These are phyloP conservation scores for Pilobolus umbonatus DNA, from an alignment of 192 early-diverging fungal genomes.

Conservation along the genomic window DNA sequence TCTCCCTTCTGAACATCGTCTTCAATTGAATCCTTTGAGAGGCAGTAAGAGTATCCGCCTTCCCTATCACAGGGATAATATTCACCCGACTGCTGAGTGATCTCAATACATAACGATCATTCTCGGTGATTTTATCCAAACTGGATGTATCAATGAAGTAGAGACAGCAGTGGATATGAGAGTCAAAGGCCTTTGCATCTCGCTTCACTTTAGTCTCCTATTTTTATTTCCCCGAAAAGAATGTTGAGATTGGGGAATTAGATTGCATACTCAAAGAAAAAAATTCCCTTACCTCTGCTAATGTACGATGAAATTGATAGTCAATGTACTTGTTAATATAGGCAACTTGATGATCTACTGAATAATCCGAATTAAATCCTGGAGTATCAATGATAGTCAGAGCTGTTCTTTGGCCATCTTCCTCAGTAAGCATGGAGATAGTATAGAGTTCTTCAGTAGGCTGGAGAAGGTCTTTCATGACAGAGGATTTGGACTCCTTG, in stretches of 20 bases:
- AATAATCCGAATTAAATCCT: constrained; percentile 72
- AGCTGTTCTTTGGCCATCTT: constrained; percentile 72
- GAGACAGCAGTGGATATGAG: constrained; percentile 81
- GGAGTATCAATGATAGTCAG: constrained; percentile 85
- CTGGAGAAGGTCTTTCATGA: constrained; percentile 37
- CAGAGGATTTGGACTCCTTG: constrained; percentile 18
- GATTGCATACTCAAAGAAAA: not conserved
- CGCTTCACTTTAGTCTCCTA: constrained; percentile 64
- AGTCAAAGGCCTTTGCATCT: constrained; percentile 69
- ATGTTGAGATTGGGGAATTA: no score
- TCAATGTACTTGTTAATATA: constrained; percentile 64
- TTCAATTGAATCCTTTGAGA: constrained; percentile 68
- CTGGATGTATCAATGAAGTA: constrained; percentile 79
- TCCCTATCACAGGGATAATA: constrained; percentile 82
- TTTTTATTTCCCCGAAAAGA: not conserved
- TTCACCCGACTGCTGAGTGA: constrained; percentile 73
- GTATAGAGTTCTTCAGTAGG: constrained; percentile 63
- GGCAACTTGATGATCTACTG: constrained; percentile 43
- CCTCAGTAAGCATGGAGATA: constrained; percentile 74
- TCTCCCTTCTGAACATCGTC: constrained; percentile 64
- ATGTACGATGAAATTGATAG: constrained; percentile 61
- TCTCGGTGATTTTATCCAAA: constrained; percentile 53
- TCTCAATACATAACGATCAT: constrained; percentile 49
- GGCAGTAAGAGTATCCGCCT: constrained; percentile 72
- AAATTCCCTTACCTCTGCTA: constrained; percentile 44